Conservation (phyloP, 139 green algal species). For the Nannochloris sp. region DNA sequence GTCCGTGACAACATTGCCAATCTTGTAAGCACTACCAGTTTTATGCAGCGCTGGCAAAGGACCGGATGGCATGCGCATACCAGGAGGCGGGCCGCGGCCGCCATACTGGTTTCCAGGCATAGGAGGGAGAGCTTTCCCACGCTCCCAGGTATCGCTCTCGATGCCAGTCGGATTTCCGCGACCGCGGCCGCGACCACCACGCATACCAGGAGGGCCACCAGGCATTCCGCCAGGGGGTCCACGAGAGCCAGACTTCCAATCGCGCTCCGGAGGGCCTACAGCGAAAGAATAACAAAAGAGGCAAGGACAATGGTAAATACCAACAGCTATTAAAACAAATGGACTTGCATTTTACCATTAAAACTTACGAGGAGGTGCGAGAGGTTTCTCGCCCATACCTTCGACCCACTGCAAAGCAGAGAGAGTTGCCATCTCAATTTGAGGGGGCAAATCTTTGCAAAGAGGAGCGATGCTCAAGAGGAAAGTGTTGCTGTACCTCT, state of each 20-base stretch:
- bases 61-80: constrained; percentile 10
- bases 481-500: background rate
- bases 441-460: background rate
- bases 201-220: constrained; percentile 1
- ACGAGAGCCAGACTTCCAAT: constrained; percentile 7
- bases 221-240: background rate
- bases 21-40: constrained; percentile 43
- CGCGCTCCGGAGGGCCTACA: background rate
- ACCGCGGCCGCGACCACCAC: background rate
- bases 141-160: constrained; percentile 46
- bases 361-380: no score
- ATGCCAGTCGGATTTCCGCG: constrained; percentile 3
- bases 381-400: no score
- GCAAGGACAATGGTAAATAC: no score
- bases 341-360: no score
- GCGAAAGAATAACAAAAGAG: background rate
- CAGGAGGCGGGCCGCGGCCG: constrained; percentile 20
- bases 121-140: constrained; percentile 37
- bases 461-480: background rate
- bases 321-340: no score
- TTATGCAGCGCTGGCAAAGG: constrained; percentile 46
- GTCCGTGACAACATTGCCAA: constrained; percentile 45
- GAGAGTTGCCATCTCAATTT: background rate
- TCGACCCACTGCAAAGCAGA: background rate
- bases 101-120: constrained; percentile 10